A percentile compares a stretch with the other conserved stretches of the same genome.
phyloP scores from a whole-genome alignment of 2,329 filamentous ascomycete genomes.

The Aspergillus caelatus region DNA sequence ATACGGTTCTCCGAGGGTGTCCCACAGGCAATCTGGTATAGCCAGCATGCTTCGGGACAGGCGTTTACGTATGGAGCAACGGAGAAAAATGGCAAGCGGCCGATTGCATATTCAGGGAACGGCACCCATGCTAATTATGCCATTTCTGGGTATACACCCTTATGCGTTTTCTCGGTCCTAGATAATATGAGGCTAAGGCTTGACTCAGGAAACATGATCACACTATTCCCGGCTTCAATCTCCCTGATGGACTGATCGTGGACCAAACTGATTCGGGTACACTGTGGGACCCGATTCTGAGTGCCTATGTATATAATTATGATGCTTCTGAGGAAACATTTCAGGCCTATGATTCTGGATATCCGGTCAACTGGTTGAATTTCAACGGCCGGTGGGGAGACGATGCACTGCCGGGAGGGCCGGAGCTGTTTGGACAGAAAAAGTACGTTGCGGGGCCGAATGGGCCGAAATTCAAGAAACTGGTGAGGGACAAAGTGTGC shows the following conservation, averaged over 20 bases:
- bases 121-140: slow-evolving; percentile 69
- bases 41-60: slow-evolving; percentile 64
- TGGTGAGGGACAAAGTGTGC: slow-evolving; percentile 61
- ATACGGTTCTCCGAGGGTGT: slow-evolving; percentile 62
- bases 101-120: slow-evolving; percentile 61
- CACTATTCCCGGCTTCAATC: slow-evolving; percentile 62
- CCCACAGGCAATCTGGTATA: slow-evolving; percentile 63
- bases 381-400: slow-evolving; percentile 67
- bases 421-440: slow-evolving; percentile 56
- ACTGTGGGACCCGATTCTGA: slow-evolving; percentile 63
- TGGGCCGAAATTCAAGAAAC: slow-evolving; percentile 62
- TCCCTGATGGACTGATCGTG: slow-evolving; percentile 56
- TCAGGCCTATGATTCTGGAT: slow-evolving; percentile 47
- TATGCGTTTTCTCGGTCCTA: neutral
- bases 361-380: slow-evolving; percentile 58
- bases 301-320: slow-evolving; percentile 60
- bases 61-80: slow-evolving; percentile 62
- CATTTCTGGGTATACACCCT: slow-evolving; percentile 46
- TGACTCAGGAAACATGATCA: slow-evolving; percentile 60
- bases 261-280: slow-evolving; percentile 59
- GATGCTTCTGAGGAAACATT: slow-evolving; percentile 48
- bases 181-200: neutral
- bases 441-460: slow-evolving; percentile 63
- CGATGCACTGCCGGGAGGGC: slow-evolving; percentile 56
- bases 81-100: slow-evolving; percentile 57